Base-by-base conservation (phyloP, 768 basidiomycete genomes). In the Pleurotus eryngii region DNA sequence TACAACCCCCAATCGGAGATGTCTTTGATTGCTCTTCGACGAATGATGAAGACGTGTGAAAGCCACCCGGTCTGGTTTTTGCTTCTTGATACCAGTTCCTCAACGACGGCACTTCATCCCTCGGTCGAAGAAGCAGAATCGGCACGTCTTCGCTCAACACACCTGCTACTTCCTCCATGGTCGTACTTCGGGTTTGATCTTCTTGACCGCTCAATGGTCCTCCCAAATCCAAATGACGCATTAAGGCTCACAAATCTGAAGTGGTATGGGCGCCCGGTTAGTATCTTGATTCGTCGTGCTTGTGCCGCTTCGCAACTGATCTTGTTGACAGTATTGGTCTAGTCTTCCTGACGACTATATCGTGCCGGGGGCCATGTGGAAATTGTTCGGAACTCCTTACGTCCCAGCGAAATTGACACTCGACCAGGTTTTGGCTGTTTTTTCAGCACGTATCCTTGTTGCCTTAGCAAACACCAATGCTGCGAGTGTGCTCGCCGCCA, bases 21-120 rank as follows among this genome's bases (percentile, higher is more conserved):
- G 43, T 49, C 56, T 6, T 47, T 57, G 15, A 35, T 37, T 20
- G 56, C 56, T 35, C 35, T 57, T 24, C 56, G 38, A 46, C 56
- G 30, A 12, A 49, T 57, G n/a, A 57, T 57, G 46, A 57, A 57
- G 30, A 47, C 56, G n/a, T 27, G 30, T 35, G 56, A 57, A 35
- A 35, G 20, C 24, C 46, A 48, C n/a, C 27, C 37, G 17, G 37
- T 46, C 20, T 57, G 56, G 56, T 49, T 57, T 24, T 39, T 57
- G 14, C 46, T 57, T 35, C 30, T 57, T 9, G 46, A 57, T 39
- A 57, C 46, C 20, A 26, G 38, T 47, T 37, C 56, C 22, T 24
- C 39, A n/a, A 22, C 8, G 47, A 9, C 30, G 30, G 30, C 30
- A 35, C 30, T 35, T 35, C 30, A 35, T 35, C 30, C 30, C 30